Evolutionary conservation across 768 basidiomycete species (phyloP), one percentile per base, ranked within the genome.

Genomic region (Austroboletus eburneus): DNA sequence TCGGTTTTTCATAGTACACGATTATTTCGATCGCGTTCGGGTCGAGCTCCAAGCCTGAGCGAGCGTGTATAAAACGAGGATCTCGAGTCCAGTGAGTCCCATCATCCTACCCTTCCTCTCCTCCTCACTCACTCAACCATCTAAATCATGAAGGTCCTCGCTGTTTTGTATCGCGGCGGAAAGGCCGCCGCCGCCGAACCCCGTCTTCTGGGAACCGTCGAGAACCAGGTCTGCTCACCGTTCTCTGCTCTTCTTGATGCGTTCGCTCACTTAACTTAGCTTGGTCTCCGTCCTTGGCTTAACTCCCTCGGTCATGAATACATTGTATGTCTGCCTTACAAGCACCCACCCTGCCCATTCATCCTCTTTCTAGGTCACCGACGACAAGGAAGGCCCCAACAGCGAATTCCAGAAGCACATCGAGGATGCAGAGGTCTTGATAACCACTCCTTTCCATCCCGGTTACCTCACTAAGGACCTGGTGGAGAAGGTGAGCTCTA

Each of bases 371-470:
- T 54, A 86, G 84, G 84, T 87, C 40, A 81, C 85, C 20, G 83
- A 81, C 67, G 79, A 78, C 73, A 92, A 92, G 67, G 91, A 92
- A 62, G 91, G 90, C 22, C 70, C 83, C 8, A 76, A 84, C 64
- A 87, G 84, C 45, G 82, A 77, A 56, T 90, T 92, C 73, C 81
- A 89, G 64, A 90, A 87, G 66, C 77, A 92, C 66, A 76, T 92
- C 45, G 76, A 77, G 39, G 87, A 89, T 64, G 83, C 85, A 38
- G 87, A 89, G 64, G 77, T 89, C 47, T 64, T 88, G 59, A 89
- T 88, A 63, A 87, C 87, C 2, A 89, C 87, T 5, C 87, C 87
- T 5, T 90, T 91, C 81, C 87, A 91, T 65, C 87, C 87, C 46
- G 87, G 83, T 54, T 91, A 90, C 65, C 76, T 91, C 49, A 91